phyloP scores from a whole-genome alignment of 495 filamentous ascomycete genomes.

The Tirmania nivea region DNA sequence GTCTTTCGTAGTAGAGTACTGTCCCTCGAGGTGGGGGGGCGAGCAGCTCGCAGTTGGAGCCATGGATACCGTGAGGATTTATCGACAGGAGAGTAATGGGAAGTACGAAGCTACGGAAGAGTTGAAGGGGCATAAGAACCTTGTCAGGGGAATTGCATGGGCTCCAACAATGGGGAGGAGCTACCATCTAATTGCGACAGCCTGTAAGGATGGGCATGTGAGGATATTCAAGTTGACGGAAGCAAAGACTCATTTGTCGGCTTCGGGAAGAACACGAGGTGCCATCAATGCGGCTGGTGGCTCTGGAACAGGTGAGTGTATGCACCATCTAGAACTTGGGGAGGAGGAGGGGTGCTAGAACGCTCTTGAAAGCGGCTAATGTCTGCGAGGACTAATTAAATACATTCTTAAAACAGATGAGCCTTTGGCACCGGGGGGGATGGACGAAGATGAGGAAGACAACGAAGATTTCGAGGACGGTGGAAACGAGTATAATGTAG shows the following conservation, averaged over 20 bases:
- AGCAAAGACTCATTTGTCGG: slow-evolving; percentile 22
- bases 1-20: slow-evolving; percentile 58
- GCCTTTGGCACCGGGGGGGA: not conserved
- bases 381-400: no score
- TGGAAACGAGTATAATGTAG: slow-evolving; percentile 17
- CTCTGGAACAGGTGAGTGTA: not conserved
- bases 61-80: slow-evolving; percentile 60
- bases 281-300: not conserved
- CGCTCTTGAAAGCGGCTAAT: no score
- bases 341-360: no score
- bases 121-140: slow-evolving; percentile 40
- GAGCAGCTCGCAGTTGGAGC: slow-evolving; percentile 50
- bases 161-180: slow-evolving; percentile 69
- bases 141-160: slow-evolving; percentile 88
- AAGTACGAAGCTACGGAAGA: slow-evolving; percentile 64
- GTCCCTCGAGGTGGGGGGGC: slow-evolving; percentile 48
- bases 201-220: slow-evolving; percentile 72
- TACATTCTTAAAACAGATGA: slow-evolving; percentile 1
- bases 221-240: slow-evolving; percentile 58
- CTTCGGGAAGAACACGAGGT: slow-evolving; percentile 8
- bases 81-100: slow-evolving; percentile 34
- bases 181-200: slow-evolving; percentile 76
- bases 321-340: no score
- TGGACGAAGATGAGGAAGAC: slow-evolving; percentile 7
- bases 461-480: not conserved